phyloP scores from a whole-genome alignment of 2,329 filamentous ascomycete genomes.

The Xylariaceae sp. region DNA sequence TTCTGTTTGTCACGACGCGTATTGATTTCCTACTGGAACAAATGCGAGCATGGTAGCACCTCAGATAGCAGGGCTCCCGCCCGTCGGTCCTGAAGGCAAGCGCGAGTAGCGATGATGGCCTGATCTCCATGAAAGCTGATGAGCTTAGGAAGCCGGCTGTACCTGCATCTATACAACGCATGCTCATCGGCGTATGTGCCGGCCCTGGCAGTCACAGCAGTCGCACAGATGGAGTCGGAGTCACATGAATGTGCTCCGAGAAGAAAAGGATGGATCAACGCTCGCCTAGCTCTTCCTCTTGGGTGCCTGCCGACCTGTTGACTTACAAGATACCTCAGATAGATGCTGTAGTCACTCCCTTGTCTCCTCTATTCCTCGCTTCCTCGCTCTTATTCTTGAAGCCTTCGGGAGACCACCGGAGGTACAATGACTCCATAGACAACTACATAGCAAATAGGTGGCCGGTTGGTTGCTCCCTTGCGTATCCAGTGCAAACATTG shows the following conservation, averaged over 20 bases:
- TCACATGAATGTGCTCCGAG: neutral
- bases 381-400: neutral
- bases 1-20: slow-evolving; percentile 1
- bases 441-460: neutral
- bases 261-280: neutral
- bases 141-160: neutral
- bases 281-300: slow-evolving; percentile 6
- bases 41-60: neutral
- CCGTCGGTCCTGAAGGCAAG: neutral
- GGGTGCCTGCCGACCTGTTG: neutral
- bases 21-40: neutral
- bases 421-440: neutral
- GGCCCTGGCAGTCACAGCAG: neutral
- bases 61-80: neutral
- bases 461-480: neutral
- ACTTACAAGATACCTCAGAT: neutral
- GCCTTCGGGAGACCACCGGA: neutral
- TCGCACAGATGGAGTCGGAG: neutral
- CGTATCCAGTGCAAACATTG: neutral
- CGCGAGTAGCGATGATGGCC: neutral
- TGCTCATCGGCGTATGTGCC: neutral
- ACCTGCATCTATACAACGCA: neutral
- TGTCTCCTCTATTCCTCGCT: neutral
- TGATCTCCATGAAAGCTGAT: neutral
- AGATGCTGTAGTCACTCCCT: neutral